Evolutionary conservation across 108 stramenopile species (phyloP).

Genomic region (Cyclostephanos invisitatus): DNA sequence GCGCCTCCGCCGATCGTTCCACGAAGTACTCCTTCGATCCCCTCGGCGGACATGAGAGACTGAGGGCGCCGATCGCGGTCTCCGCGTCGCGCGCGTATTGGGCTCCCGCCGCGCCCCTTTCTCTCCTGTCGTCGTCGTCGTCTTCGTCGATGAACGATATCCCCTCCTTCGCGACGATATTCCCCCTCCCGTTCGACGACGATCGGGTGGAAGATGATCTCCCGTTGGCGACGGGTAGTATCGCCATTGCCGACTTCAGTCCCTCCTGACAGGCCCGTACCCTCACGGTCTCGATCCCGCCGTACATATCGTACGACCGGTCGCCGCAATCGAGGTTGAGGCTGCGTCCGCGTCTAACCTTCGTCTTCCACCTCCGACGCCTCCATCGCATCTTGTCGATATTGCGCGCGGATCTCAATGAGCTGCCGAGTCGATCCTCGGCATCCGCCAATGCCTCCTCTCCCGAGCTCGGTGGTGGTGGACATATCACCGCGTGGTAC

Average conservation of each 20-base stretch:
- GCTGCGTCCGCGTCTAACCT: conserved; percentile 50
- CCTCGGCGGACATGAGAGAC: conserved; percentile 32
- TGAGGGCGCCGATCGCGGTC: conserved; percentile 27
- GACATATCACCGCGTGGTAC: conserved; percentile 37
- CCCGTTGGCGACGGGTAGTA: background rate
- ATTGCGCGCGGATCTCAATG: too few relatives aligned
- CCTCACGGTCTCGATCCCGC: conserved; percentile 69
- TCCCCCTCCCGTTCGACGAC: conserved; percentile 37
- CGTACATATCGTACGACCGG: conserved; percentile 51
- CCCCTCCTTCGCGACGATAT: conserved; percentile 30
- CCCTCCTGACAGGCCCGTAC: conserved; percentile 46
- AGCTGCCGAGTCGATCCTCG: conserved; percentile 20
- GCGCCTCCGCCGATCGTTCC: conserved; percentile 27
- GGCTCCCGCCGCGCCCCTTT: background rate
- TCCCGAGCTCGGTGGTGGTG: conserved; percentile 32
- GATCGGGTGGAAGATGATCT: background rate
- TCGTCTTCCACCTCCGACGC: conserved; percentile 24
- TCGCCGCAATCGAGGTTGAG: conserved; percentile 70
- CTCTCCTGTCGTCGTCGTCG: background rate
- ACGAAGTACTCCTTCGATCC: conserved; percentile 43
- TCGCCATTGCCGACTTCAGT: conserved; percentile 20
- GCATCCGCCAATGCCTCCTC: conserved; percentile 53
- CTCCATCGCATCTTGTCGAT: conserved; percentile 9
- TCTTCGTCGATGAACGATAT: conserved; percentile 20
- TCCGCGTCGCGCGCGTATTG: conserved; percentile 22